phyloP scores from a whole-genome alignment of 371 early-diverging fungal species.

The Rhizopus microsporus region DNA sequence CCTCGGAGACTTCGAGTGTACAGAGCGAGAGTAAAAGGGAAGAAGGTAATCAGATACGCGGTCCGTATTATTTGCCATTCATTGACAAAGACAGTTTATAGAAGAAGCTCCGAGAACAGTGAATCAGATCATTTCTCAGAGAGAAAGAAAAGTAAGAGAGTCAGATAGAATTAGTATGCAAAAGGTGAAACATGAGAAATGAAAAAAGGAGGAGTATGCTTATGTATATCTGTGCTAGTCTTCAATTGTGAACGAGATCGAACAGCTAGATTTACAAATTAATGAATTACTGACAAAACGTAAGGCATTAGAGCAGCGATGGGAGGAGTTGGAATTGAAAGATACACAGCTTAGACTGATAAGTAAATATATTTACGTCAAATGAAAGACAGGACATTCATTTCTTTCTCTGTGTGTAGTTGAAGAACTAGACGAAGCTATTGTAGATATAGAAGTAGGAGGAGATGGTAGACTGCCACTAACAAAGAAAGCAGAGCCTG shows the following conservation, averaged over 20 bases:
- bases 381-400: not conserved
- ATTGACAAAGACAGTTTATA: not conserved
- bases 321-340: slow-evolving; percentile 56
- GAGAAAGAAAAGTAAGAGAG: slow-evolving; percentile 54
- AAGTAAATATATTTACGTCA: slow-evolving; percentile 12
- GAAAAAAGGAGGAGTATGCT: not conserved
- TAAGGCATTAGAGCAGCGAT: slow-evolving; percentile 51
- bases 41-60: slow-evolving; percentile 7
- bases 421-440: slow-evolving; percentile 39
- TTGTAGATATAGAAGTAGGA: slow-evolving; percentile 40
- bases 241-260: slow-evolving; percentile 56
- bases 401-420: slow-evolving; percentile 20
- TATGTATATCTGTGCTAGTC: slow-evolving; percentile 20
- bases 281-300: slow-evolving; percentile 56
- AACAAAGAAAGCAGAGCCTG: not conserved
- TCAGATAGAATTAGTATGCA: slow-evolving; percentile 54
- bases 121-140: slow-evolving; percentile 46
- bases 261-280: slow-evolving; percentile 62
- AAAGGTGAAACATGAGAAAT: slow-evolving; percentile 34
- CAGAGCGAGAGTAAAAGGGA: slow-evolving; percentile 1
- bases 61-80: not conserved
- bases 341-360: slow-evolving; percentile 44
- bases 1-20: slow-evolving; percentile 9
- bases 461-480: slow-evolving; percentile 7
- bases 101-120: slow-evolving; percentile 24